Base-by-base conservation (phyloP, 805 yeast genomes). In the Monosporozyma unispora region DNA sequence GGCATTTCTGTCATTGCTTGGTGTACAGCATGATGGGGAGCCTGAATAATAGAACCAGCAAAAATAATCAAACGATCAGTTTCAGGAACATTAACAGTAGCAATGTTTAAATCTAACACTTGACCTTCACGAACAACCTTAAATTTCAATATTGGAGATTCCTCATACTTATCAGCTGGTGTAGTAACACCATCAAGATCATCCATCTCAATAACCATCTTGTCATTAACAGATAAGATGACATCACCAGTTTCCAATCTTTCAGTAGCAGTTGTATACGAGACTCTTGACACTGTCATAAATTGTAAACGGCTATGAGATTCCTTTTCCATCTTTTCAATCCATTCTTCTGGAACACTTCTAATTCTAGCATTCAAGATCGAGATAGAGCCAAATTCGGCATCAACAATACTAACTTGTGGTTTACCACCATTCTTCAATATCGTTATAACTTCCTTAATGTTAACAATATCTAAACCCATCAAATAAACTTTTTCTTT, bases 21-120 rank as follows among this genome's bases (percentile, higher is more conserved):
- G 54, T 90, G 79, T 16, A 89, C 96, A 8, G 93, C 91, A 61
- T 85, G 95, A 65, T 88, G 96, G n/a, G 96, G 96, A 37, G 80
- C 76, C 62, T 90, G 97, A 31, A 90, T 66, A 5, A 84, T 69
- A 38, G 89, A 82, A 21, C 96, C 96, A 47, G 89, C 79, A 93
- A 96, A 90, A 45, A 77, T 73, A 8, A 86, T 82, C 38, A 87
- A 70, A 49, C 82, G 81, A 37, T 78, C 76, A 1, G 95, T 87
- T 38, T 75, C 73, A 27, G 73, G 70, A 3, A 89, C 75, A 19
- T 78, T 76, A 2, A 79, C 76, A 3, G 95, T 81, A 10, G 84
- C 81, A 9, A 86, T 88, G 18, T 63, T 66, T 21, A 89, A 56
- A 45, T 78, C 80, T 48, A 82, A 50, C 50, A 82, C 81, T 58